Base-by-base conservation (phyloP, 371 early-diverging fungal species). In the Rhizopus arrhizus region DNA sequence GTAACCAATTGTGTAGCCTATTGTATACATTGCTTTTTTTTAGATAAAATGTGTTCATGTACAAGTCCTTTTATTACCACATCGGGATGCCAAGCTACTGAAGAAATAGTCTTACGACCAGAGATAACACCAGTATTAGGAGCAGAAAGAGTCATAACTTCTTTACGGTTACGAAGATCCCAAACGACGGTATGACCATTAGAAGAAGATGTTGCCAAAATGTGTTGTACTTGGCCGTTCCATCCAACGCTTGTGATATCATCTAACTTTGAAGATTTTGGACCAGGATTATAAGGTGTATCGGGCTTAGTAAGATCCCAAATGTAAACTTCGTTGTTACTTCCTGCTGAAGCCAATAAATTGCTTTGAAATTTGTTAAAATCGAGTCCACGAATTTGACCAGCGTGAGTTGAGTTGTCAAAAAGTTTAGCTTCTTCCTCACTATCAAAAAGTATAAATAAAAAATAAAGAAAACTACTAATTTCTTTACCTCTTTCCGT, bases 1-100 rank as follows among this genome's bases (percentile, higher is more conserved):
- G 59, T 62, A 32, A 63, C 49, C 22, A 65, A 33, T 58, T 70
- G 67, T 33, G 64, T 70, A 28, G 71, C 64, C 64, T 55, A 28
- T 28, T 2, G 54, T n/a, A 31, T 8, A 46, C 42, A 34, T 38
- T 13, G 40, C 38, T 43, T 15, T 43, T 43, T 6, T 43, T n/a
- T 43, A 36, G 11, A 36, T 36, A 11, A 36, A 36, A 36, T 22
- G 2, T 22, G 22, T 2, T 22, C 2, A 22, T 22, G 2, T 22
- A 22, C 22, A 22, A 22, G 2, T 38, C 13, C 40, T 38, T 38
- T 38, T 38, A 11, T 61, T 85, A 92, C 94, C 29, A 82, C 83
- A 74, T 92, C 93, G 4, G 97, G 97, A 74, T 97, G 92, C 99
- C 99, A 98, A 3, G 92, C 91, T 60, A 94, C 75, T 16, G 92